Evolutionary conservation across 129 eudicot species (phyloP).

Genomic region (Lonicera japonica): DNA sequence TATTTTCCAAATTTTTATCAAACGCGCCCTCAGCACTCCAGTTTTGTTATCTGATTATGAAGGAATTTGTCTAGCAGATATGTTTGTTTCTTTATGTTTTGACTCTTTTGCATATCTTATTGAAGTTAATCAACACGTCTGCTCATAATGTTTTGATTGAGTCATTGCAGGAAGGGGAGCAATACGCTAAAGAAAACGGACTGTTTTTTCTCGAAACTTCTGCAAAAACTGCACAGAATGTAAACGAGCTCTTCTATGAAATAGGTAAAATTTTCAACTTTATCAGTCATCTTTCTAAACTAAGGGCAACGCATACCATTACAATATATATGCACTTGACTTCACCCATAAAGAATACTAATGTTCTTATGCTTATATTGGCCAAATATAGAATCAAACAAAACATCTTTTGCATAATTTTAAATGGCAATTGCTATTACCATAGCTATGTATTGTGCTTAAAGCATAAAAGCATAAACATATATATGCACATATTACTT

Average conservation of each 20-base stretch:
- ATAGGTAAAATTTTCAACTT: conserved; percentile 27
- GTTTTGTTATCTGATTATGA: not conserved
- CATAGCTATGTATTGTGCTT: too few relatives aligned
- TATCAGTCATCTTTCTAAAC: too few relatives aligned
- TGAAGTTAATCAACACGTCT: not conserved
- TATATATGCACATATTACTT: too few relatives aligned
- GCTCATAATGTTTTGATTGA: not conserved
- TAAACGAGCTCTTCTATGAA: conserved; percentile 52
- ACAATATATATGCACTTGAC: too few relatives aligned
- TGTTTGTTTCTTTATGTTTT: not conserved
- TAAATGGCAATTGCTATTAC: too few relatives aligned
- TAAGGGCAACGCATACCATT: too few relatives aligned
- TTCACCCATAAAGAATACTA: too few relatives aligned
- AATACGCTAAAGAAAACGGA: conserved; percentile 41
- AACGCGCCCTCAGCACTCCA: not conserved
- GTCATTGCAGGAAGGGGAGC: conserved; percentile 40
- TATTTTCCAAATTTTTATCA: too few relatives aligned
- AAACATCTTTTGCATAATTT: too few relatives aligned
- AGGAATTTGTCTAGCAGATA: not conserved
- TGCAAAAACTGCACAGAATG: conserved; percentile 51
- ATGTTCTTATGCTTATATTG: too few relatives aligned
- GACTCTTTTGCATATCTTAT: not conserved
- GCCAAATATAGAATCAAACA: too few relatives aligned
- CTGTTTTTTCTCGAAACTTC: conserved; percentile 46
- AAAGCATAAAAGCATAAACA: too few relatives aligned